Base-by-base conservation (phyloP, 352 stramenopile genomes). In the Phytophthora foliorum region DNA sequence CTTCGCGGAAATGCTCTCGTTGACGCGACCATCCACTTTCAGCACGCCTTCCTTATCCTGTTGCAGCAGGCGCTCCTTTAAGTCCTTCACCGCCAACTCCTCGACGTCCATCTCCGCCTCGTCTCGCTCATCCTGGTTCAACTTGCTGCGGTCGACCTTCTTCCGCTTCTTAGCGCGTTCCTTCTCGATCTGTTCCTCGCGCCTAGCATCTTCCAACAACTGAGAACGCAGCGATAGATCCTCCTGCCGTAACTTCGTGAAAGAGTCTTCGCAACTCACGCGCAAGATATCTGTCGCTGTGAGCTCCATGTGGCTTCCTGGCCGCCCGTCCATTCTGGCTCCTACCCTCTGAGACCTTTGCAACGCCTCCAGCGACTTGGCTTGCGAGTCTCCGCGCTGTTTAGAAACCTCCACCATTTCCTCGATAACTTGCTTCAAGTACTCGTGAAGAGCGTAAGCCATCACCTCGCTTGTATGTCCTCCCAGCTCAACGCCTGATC, bases 51-150 rank as follows among this genome's bases (percentile, higher is more conserved):
- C 75, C 57, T 92, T 91, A 63, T 95, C 87, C 48, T 96, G 82
- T 31, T 86, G 82, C 14, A 95, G 57, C 44, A 96, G 60, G 11
- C 86, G 85, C 51, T 93, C 84, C 62, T 95, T 95, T 31, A 96
- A 53, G 48, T 96, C 89, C 46, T 94, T 95, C 7, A 89, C 67
- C 14, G 89, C 87, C 1, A 96, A 65, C 54, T 96, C 87, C 27
- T 94, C 87, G 2, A 96, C 63, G 50, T 96, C 89, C 87, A 96
- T 94, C 58, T 96, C 89, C 1, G 83, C 84, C 59, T 96, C 89
- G 64, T 95, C 84, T 29, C 89, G 89, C 49, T 93, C 88, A 22
- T 96, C 89, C 56, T 94, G 85, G 14, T 82, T 78, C 44, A 86
- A 50, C 54, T 93, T 93, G 59, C 82, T 89, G 25, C 85, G 84